These are phyloP conservation scores for Cyclotella atomus DNA, from an alignment of 108 stramenopile genomes.

Conservation along the genomic window DNA sequence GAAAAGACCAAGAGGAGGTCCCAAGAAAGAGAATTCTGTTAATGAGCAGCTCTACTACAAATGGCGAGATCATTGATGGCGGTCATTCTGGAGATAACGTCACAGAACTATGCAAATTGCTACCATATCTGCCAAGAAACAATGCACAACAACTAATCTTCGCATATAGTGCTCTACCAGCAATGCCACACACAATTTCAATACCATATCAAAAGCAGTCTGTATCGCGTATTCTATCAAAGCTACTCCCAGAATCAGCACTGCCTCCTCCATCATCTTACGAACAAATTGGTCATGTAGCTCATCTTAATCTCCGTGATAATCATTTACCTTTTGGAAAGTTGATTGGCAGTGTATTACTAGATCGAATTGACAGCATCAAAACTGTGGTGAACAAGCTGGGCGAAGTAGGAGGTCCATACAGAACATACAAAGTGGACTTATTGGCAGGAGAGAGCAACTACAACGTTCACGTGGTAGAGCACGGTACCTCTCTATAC, in stretches of 20 bases:
- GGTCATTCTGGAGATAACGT: not conserved
- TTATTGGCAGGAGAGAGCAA: slow-evolving; percentile 86
- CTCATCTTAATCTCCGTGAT: slow-evolving; percentile 92
- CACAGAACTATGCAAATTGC: slow-evolving; percentile 5
- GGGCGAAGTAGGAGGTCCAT: slow-evolving; percentile 89
- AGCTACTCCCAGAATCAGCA: slow-evolving; percentile 60
- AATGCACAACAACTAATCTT: slow-evolving; percentile 6
- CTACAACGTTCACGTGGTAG: slow-evolving; percentile 71
- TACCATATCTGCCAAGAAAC: slow-evolving; percentile 16
- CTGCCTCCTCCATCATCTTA: slow-evolving; percentile 84
- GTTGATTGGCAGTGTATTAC: slow-evolving; percentile 90
- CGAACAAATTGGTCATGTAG: slow-evolving; percentile 96
- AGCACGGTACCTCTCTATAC: slow-evolving; percentile 75
- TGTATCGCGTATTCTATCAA: slow-evolving; percentile 61
- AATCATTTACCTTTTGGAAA: slow-evolving; percentile 78
- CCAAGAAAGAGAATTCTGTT: slow-evolving; percentile 49
- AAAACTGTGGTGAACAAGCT: slow-evolving; percentile 95
- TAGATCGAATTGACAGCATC: slow-evolving; percentile 74
- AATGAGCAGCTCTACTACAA: not conserved
- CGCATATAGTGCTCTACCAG: slow-evolving; percentile 14
- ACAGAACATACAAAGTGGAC: slow-evolving; percentile 93
- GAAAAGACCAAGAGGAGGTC: not conserved
- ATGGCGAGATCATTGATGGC: not conserved
- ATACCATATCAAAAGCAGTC: slow-evolving; percentile 66
- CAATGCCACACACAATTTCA: slow-evolving; percentile 13